Conservation (phyloP, 1,139 yeast genomes). For the Suhomyces guaymorum region DNA sequence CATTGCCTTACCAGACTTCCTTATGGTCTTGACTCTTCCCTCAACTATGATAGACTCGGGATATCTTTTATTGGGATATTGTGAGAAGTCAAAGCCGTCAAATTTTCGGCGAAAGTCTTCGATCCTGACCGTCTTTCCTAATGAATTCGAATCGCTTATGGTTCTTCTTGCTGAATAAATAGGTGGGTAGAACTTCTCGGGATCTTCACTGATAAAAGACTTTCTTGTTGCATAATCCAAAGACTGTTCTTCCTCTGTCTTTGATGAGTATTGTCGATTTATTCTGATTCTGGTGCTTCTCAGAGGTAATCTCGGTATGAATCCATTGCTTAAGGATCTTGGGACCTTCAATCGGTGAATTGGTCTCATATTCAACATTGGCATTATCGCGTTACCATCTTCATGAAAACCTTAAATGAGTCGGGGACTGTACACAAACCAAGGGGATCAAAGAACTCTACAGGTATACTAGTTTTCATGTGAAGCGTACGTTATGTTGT, state of each 20-base stretch:
- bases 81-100: conserved; percentile 21
- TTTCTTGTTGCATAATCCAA: conserved; percentile 15
- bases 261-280: too few relatives aligned
- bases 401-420: too few relatives aligned
- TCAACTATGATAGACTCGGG: conserved; percentile 30
- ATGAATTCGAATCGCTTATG: neutral
- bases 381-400: too few relatives aligned
- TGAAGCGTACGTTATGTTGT: too few relatives aligned
- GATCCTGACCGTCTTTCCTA: conserved; percentile 16
- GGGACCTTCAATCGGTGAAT: too few relatives aligned
- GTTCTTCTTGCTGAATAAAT: conserved; percentile 16
- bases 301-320: too few relatives aligned
- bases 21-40: conserved; percentile 58
- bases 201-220: conserved; percentile 6
- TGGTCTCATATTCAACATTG: too few relatives aligned
- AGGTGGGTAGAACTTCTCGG: conserved; percentile 22
- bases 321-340: too few relatives aligned
- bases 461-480: too few relatives aligned
- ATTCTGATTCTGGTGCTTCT: too few relatives aligned
- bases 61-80: conserved; percentile 17
- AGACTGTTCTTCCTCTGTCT: conserved; percentile 11
- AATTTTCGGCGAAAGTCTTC: conserved; percentile 23
- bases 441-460: too few relatives aligned
- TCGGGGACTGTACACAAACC: too few relatives aligned
- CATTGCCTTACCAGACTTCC: conserved; percentile 68